Conservation (phyloP, 495 filamentous ascomycete genomes). For the Aspergillus diversus region DNA sequence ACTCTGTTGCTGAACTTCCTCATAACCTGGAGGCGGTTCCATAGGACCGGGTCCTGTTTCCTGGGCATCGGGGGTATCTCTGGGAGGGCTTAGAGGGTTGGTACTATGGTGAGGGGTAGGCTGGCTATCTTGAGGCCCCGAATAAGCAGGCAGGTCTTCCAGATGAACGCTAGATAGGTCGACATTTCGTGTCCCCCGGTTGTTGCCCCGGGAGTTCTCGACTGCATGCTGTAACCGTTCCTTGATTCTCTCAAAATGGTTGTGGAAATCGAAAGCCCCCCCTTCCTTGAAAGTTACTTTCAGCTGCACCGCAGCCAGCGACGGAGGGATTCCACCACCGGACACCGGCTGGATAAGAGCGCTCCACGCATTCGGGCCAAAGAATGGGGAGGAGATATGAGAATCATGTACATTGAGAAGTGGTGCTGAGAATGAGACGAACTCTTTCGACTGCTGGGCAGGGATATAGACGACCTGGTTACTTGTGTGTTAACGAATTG, state of each 20-base stretch:
- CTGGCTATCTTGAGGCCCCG: slow-evolving; percentile 34
- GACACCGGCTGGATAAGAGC: slow-evolving; percentile 76
- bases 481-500: slow-evolving; percentile 12
- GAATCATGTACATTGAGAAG: slow-evolving; percentile 84
- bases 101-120: slow-evolving; percentile 3
- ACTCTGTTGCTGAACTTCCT: slow-evolving; percentile 83
- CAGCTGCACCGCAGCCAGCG: slow-evolving; percentile 70
- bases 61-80: slow-evolving; percentile 16
- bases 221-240: slow-evolving; percentile 79
- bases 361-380: slow-evolving; percentile 94
- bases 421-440: slow-evolving; percentile 89
- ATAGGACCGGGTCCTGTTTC: slow-evolving; percentile 50
- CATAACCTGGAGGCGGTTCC: slow-evolving; percentile 91
- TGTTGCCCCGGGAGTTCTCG: slow-evolving; percentile 62
- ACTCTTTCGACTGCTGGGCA: slow-evolving; percentile 60
- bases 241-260: slow-evolving; percentile 80
- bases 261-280: slow-evolving; percentile 89
- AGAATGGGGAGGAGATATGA: slow-evolving; percentile 89
- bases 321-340: slow-evolving; percentile 83
- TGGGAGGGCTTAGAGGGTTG: slow-evolving; percentile 18
- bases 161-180: slow-evolving; percentile 65
- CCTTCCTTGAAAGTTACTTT: slow-evolving; percentile 93
- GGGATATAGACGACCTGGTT: slow-evolving; percentile 87
- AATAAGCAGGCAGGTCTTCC: slow-evolving; percentile 86
- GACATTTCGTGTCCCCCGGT: slow-evolving; percentile 51